Evolutionary conservation across 2,329 filamentous ascomycete genomes (phyloP).

Genomic region (Cercospora nicotianae): DNA sequence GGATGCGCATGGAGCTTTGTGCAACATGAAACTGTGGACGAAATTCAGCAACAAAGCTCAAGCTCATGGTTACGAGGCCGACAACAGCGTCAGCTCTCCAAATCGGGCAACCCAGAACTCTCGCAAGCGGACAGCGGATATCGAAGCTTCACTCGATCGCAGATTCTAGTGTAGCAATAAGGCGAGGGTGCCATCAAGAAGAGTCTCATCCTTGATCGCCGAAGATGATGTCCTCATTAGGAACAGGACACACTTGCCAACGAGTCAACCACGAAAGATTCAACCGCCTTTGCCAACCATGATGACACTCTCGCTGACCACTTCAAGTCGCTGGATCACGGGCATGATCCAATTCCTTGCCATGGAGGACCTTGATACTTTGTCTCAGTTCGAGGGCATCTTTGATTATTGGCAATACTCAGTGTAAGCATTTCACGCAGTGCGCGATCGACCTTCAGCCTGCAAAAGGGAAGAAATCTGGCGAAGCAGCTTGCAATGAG

Average conservation of each 20-base stretch:
- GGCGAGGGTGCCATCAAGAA: neutral
- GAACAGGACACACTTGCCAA: neutral
- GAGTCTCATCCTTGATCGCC: neutral
- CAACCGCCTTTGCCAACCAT: neutral
- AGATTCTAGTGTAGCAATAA: neutral
- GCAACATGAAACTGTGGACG: neutral
- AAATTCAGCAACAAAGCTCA: neutral
- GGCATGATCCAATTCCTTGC: neutral
- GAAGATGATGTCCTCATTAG: neutral
- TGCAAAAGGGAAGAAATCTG: neutral
- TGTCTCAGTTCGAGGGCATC: neutral
- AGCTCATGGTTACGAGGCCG: neutral
- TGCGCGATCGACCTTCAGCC: neutral
- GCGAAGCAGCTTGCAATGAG: neutral
- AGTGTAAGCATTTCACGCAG: neutral
- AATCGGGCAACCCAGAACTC: neutral
- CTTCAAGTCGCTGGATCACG: neutral
- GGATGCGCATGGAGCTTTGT: neutral
- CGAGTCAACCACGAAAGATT: neutral
- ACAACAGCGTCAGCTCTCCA: neutral
- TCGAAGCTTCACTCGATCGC: neutral
- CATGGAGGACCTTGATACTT: neutral
- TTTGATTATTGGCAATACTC: neutral
- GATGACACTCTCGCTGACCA: neutral
- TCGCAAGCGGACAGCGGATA: neutral